These are phyloP conservation scores for Dionaea muscipula DNA, from an alignment of 179 eudicot genomes.

Conservation along the genomic window DNA sequence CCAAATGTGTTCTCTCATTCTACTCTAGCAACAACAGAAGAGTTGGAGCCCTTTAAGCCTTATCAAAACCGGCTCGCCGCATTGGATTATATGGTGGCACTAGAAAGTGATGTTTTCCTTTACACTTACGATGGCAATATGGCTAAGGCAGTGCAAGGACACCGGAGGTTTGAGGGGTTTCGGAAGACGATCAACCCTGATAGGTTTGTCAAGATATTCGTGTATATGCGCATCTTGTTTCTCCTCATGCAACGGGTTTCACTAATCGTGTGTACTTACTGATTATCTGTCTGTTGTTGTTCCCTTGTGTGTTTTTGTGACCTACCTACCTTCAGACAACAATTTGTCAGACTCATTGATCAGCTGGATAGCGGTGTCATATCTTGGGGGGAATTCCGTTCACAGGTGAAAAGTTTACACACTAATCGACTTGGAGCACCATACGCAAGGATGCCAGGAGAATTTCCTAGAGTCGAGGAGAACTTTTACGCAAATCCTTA, in stretches of 20 bases:
- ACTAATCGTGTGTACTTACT: no score
- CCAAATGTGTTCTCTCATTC: constrained; percentile 60
- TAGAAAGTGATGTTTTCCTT: constrained; percentile 62
- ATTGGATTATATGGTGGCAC: constrained; percentile 57
- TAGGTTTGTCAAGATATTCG: constrained; percentile 23
- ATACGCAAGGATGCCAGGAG: constrained; percentile 31
- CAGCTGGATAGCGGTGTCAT: constrained; percentile 35
- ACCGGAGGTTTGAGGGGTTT: constrained; percentile 61
- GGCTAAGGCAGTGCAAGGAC: constrained; percentile 91
- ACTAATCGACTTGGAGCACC: constrained; percentile 53
- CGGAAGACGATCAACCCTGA: constrained; percentile 65
- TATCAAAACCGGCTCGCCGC: constrained; percentile 79
- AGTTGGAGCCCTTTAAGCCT: constrained; percentile 37
- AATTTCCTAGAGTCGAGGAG: constrained; percentile 51
- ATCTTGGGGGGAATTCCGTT: constrained; percentile 49
- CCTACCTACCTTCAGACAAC: constrained; percentile 18
- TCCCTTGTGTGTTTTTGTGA: background rate
- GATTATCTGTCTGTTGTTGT: no score
- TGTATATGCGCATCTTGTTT: background rate
- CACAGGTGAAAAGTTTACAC: constrained; percentile 43
- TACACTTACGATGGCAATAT: constrained; percentile 82
- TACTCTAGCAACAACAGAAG: constrained; percentile 51
- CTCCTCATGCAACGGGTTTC: no score
- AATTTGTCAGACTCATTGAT: constrained; percentile 46
- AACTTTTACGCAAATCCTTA: constrained; percentile 80